Evolutionary conservation across 345 rosid genomes (phyloP).

Genomic region (Nephelium lappaceum): DNA sequence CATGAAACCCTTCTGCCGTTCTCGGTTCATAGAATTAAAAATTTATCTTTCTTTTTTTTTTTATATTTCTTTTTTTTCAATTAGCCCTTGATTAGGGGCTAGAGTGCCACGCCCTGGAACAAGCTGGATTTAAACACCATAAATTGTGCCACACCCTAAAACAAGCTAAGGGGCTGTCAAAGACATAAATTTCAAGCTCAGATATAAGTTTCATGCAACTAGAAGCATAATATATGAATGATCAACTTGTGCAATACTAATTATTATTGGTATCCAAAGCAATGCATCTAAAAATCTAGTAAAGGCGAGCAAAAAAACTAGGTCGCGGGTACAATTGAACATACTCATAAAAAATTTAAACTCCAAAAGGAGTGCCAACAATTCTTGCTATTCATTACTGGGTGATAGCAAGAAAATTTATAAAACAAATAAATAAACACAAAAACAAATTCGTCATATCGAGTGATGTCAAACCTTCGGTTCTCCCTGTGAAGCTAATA

Average conservation of each 20-base stretch:
- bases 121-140: background rate
- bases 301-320: background rate
- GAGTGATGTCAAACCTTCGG: conserved; percentile 66
- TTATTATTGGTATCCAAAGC: background rate
- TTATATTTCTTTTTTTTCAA: no score
- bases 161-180: background rate
- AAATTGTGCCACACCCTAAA: background rate
- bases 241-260: background rate
- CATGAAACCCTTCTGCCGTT: background rate
- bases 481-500: conserved; percentile 96
- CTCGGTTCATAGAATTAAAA: background rate
- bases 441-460: background rate
- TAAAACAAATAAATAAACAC: background rate
- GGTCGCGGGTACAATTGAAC: background rate
- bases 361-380: background rate
- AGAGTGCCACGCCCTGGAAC: background rate
- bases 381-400: background rate
- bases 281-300: background rate
- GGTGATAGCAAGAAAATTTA: background rate
- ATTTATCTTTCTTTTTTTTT: background rate
- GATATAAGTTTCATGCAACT: background rate
- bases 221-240: background rate
- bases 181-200: background rate
- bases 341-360: background rate
- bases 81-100: background rate